Base-by-base conservation (phyloP, 169 alveolate species). In the Plasmodium blacklocki region DNA sequence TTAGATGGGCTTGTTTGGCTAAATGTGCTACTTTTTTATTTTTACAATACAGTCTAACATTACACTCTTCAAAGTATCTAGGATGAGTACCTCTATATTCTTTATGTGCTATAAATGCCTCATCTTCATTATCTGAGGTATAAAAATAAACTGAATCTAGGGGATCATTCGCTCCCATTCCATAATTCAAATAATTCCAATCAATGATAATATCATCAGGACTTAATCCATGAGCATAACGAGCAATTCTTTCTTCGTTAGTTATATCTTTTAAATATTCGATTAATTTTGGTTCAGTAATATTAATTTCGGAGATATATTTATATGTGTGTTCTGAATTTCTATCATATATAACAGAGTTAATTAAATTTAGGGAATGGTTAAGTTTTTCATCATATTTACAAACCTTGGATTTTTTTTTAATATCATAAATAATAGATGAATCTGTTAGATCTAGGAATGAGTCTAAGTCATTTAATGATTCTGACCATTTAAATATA, bases 121-220 rank as follows among this genome's bases (percentile, higher is more conserved):
- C 74, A 19, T 83, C 85, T 72, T 83, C 85, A 56, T 83, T 70
- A 83, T 83, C 85, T 54, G 91, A 83, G 50, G 67, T 83, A 73
- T 68, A 83, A 47, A 83, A 83, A 68, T 83, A 83, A 56, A 83
- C 91, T 43, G 47, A 83, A 18, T 83, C 91, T 0, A 83, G 47
- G 14, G 91, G 91, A 6, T 83, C 91, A 29, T 83, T 83, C 68
- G 83, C 59, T 14, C 83, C 83, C 85, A 83, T 68, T 83, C 91
- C 91, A 72, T 83, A 83, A 72, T 83, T 67, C 23, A 83, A 68
- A 59, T 83, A 43, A 60, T 83, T 83, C 91, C 91, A 83, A 64
- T 83, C 91, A 21, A 83, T 83, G 21, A 83, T 59, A 15, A 83
- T 83, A 32, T 83, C 91, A 58, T 68, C 91, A 3, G 91, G 91